These are phyloP conservation scores for Phytophthora tentaculata DNA, from an alignment of 352 stramenopile species.

Conservation along the genomic window DNA sequence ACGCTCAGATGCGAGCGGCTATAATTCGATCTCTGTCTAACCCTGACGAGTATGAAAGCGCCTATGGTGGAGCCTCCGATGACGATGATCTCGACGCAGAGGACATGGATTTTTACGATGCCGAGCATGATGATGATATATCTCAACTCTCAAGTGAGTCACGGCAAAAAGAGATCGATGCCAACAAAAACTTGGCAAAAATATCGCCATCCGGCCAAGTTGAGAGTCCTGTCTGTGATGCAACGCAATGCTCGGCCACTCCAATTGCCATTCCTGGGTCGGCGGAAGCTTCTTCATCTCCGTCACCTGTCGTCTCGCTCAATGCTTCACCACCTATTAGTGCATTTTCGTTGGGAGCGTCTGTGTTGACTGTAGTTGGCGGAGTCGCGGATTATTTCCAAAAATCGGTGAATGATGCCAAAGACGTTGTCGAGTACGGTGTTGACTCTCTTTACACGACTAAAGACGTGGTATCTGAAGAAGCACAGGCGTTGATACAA, in stretches of 20 bases:
- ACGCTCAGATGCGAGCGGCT: constrained; percentile 81
- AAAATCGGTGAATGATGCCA: constrained; percentile 77
- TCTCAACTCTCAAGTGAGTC: constrained; percentile 5
- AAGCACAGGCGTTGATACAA: constrained; percentile 66
- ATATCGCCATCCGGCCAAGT: not conserved
- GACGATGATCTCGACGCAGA: constrained; percentile 55
- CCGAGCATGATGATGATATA: constrained; percentile 25
- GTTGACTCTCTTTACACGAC: constrained; percentile 80
- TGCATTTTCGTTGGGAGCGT: constrained; percentile 61
- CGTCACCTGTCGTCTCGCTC: constrained; percentile 13
- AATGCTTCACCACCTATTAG: constrained; percentile 45
- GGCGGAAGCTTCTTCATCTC: constrained; percentile 19
- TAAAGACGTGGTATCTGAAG: constrained; percentile 69
- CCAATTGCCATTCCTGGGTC: constrained; percentile 20
- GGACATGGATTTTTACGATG: constrained; percentile 46
- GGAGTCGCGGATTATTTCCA: constrained; percentile 74
- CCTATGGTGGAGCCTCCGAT: constrained; percentile 54
- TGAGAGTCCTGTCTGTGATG: not conserved
- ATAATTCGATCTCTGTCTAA: constrained; percentile 78
- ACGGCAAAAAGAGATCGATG: constrained; percentile 11
- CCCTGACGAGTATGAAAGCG: constrained; percentile 49
- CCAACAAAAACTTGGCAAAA: constrained; percentile 5
- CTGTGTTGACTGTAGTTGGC: constrained; percentile 68
- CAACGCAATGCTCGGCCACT: not conserved
- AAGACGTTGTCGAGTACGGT: constrained; percentile 72